phyloP scores from a whole-genome alignment of 208 protist species.

The Trypanosomatidae sp. region DNA sequence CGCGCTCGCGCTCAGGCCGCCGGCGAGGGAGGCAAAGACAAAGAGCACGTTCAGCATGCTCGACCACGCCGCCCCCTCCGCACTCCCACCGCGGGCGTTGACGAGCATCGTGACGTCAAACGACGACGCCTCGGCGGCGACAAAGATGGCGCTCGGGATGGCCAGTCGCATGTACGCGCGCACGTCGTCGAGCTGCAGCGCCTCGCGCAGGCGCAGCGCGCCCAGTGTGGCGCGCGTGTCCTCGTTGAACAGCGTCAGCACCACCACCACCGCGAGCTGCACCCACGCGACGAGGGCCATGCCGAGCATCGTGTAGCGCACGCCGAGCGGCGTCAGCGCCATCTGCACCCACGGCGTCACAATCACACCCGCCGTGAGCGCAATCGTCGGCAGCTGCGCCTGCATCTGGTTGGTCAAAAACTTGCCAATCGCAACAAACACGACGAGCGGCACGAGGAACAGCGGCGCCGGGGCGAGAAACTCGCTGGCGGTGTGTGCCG shows the following conservation, averaged over 20 bases:
- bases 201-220: conserved; percentile 37
- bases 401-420: conserved; percentile 84
- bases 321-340: conserved; percentile 58
- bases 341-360: conserved; percentile 49
- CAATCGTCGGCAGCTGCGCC: conserved; percentile 65
- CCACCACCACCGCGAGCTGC: conserved; percentile 44
- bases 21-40: conserved; percentile 52
- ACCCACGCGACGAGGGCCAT: conserved; percentile 67
- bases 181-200: conserved; percentile 43
- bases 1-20: conserved; percentile 59
- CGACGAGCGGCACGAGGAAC: conserved; percentile 38
- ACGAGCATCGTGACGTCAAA: conserved; percentile 73
- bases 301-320: conserved; percentile 71
- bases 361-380: conserved; percentile 51
- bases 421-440: conserved; percentile 70
- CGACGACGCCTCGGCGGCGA: conserved; percentile 73
- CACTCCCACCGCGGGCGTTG: conserved; percentile 40
- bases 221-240: conserved; percentile 63
- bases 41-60: conserved; percentile 72
- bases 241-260: conserved; percentile 44
- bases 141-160: conserved; percentile 71
- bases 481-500: conserved; percentile 34
- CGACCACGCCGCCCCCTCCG: conserved; percentile 59
- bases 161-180: conserved; percentile 68
- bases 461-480: conserved; percentile 56